Evolutionary conservation across 257 asterid genomes (phyloP), one percentile per base, ranked within the genome.

Genomic region (Salvia rosmarinus): DNA sequence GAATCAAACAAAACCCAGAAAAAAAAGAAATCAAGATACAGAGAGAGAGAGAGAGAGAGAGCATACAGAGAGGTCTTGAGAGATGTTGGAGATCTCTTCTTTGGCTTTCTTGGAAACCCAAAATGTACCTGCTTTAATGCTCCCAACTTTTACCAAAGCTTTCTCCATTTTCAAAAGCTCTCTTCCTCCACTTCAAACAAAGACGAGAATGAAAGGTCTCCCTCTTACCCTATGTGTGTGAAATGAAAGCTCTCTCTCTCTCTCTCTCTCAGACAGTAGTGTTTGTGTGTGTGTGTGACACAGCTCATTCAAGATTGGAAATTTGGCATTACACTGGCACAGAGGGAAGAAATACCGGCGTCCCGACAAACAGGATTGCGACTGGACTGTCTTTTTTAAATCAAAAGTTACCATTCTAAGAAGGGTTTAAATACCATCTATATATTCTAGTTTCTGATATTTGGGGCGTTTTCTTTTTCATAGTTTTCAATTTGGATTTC

Each of bases 61-160:
- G 40, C 69, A 60, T 87, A 90, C 98, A 23, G 93, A 80, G 79
- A 90, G 80, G 85, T 93, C 97, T 75, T 90, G 90, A 14, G 97
- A 78, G 80, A 90, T 90, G 85, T 84, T 89, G 80, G 91, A 81
- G 89, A 93, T 86, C 89, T 93, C 98, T 84, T 90, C 85, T 81
- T 90, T 93, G 71, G 97, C 96, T 82, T 89, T 93, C 86, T 89
- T 86, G 57, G 97, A 93, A 65, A 93, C 94, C 96, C 97, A 90
- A 60, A 90, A 90, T 74, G 97, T 83, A 44, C 92, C 76, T 21
- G 96, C 85, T 80, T 93, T 93, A 7, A 93, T 59, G 89, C 97
- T 93, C 47, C 88, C 96, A 20, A 89, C 95, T 86, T 82, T 93
- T 4, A 84, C 81, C 82, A 93, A 68, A 35, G 96, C 96, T 82